Evolutionary conservation across 108 stramenopile species (phyloP).

Genomic region (Pseudonitzschia multiseries): DNA sequence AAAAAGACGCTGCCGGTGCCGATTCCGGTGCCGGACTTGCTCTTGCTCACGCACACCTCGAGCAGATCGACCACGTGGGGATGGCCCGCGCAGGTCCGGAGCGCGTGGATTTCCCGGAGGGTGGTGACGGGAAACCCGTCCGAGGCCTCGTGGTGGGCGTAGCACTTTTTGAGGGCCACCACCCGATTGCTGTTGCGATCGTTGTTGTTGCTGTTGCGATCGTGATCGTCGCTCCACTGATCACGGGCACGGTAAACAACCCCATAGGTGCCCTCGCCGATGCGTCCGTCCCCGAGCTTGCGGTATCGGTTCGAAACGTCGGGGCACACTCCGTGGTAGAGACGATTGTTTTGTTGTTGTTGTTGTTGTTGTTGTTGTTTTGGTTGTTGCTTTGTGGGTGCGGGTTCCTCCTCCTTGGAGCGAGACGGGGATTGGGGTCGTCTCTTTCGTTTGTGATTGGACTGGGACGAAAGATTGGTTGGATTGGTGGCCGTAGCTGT

Average conservation of each 20-base stretch:
- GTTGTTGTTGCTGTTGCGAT: neutral
- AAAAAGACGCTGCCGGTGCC: slow-evolving; percentile 52
- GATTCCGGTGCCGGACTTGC: neutral
- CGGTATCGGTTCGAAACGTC: slow-evolving; percentile 80
- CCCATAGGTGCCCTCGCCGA: slow-evolving; percentile 98
- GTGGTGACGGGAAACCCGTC: slow-evolving; percentile 87
- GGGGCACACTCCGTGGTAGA: slow-evolving; percentile 44
- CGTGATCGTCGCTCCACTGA: neutral
- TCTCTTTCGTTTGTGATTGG: too few species aligned
- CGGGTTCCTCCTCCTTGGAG: neutral
- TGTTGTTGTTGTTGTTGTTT: neutral
- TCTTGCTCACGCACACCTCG: neutral
- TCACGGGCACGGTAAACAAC: slow-evolving; percentile 95
- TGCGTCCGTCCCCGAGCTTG: slow-evolving; percentile 76
- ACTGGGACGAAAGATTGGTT: too few species aligned
- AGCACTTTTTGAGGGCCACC: slow-evolving; percentile 80
- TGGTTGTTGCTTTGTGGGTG: neutral
- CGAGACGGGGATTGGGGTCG: too few species aligned
- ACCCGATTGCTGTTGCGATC: slow-evolving; percentile 14
- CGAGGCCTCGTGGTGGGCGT: slow-evolving; percentile 78
- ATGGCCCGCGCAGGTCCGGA: slow-evolving; percentile 51
- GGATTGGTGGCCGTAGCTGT: too few species aligned
- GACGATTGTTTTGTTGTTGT: neutral
- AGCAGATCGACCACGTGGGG: slow-evolving; percentile 31
- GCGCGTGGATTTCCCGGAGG: slow-evolving; percentile 69